These are phyloP conservation scores for Chalaropsis ovoidea DNA, from an alignment of 2,329 filamentous ascomycete genomes.

Conservation along the genomic window DNA sequence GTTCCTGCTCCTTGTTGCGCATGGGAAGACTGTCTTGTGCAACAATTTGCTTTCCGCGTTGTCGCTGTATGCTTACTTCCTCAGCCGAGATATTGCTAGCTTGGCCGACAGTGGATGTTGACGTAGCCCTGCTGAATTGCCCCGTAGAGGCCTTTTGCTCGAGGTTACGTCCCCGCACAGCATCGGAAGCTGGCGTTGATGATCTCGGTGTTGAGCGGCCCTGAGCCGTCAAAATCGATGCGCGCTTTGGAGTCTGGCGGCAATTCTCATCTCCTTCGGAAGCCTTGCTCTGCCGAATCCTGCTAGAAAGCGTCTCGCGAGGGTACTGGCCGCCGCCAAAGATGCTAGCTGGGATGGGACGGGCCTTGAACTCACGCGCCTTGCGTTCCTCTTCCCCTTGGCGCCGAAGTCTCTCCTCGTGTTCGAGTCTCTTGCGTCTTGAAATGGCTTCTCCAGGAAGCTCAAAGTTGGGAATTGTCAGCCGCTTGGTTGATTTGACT, in stretches of 20 bases:
- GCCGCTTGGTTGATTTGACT: conserved; percentile 43
- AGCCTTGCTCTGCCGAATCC: conserved; percentile 42
- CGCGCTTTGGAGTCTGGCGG: conserved; percentile 26
- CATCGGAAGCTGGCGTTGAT: conserved; percentile 22
- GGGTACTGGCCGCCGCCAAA: conserved; percentile 37
- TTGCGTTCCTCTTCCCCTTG: conserved; percentile 52
- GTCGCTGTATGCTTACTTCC: conserved; percentile 42
- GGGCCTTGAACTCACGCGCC: conserved; percentile 54
- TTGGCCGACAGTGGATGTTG: conserved; percentile 40
- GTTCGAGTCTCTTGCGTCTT: conserved; percentile 45
- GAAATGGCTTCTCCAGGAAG: conserved; percentile 54
- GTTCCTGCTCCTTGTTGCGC: conserved; percentile 44
- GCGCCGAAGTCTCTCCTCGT: conserved; percentile 44
- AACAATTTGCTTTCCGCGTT: conserved; percentile 46
- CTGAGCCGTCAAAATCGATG: conserved; percentile 26
- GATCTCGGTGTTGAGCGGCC: conserved; percentile 19
- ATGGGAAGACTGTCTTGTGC: conserved; percentile 42
- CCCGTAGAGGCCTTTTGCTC: conserved; percentile 16
- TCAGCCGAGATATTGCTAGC: conserved; percentile 43
- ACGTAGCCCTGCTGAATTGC: conserved; percentile 35
- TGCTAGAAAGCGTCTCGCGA: conserved; percentile 49
- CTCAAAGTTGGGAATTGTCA: conserved; percentile 49
- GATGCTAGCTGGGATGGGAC: conserved; percentile 42
- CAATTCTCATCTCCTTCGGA: conserved; percentile 29
- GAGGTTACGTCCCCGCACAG: conserved; percentile 22